Evolutionary conservation across 805 yeast genomes (phyloP), one percentile per base, ranked within the genome.

Genomic region (Ogataea nitratoaversa): DNA sequence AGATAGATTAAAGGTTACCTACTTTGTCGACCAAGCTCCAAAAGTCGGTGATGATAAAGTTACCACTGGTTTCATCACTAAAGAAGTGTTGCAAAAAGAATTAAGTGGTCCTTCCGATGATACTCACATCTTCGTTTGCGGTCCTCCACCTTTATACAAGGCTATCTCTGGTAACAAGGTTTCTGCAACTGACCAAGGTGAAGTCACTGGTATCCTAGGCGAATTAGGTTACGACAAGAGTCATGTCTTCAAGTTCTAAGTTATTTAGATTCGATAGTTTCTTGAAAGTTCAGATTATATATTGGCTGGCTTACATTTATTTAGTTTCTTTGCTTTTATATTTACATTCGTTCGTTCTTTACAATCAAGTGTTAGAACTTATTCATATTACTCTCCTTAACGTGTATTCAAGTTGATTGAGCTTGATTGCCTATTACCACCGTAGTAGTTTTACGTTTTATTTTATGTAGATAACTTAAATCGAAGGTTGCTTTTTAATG

Each of bases 101-200:
- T 65, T 86, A 49, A 80, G 91, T 43, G 71, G 74, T 49, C 82
- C 96, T 27, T 57, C 74, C 17, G 72, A 67, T 36, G 84, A 78
- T 42, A 70, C 76, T 55, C 84, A 82, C 59, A 76, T 90, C 43
- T 91, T 85, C 54, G 84, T 91, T 42, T 93, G 99, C 67, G 99
- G 99, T 41, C 99, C 99, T 44, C 95, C 96, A 57, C 84, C 85
- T 31, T 74, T 93, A 62, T 86, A 86, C 81, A 73, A 83, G 40
- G 89, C 95, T 43, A 58, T 89, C 52, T 86, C 96, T 20, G 99
- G 99, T 59, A 63, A 66, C 54, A 91, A 91, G 77, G 72, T 68
- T 34, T 80, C 93, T 37, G 95, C 96, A 53, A 56, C 81, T 40
- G 97, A 90, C 61, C 99, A 93, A 74, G 99, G 99, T 67, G 96